phyloP scores from a whole-genome alignment of 345 rosid species.

The Hevea brasiliensis region DNA sequence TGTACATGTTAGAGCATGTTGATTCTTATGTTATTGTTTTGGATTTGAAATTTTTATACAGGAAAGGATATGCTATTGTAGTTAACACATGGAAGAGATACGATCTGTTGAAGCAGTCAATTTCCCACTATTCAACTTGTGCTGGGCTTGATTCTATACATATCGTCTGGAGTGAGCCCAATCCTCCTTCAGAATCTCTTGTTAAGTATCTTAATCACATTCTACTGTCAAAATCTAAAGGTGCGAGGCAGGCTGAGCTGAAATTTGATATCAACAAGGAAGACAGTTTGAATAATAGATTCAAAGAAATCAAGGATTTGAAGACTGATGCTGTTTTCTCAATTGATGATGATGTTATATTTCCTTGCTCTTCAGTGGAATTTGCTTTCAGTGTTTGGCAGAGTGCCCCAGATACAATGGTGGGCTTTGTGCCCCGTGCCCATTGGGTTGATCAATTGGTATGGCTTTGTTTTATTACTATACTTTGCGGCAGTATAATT shows the following conservation, averaged over 20 bases:
- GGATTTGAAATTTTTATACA: conserved; percentile 24
- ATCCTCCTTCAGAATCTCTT: conserved; percentile 81
- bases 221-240: conserved; percentile 45
- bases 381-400: conserved; percentile 91
- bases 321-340: conserved; percentile 83
- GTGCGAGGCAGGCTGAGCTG: conserved; percentile 52
- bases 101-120: conserved; percentile 79
- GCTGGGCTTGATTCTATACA: conserved; percentile 75
- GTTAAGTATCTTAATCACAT: conserved; percentile 43
- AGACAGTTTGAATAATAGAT: conserved; percentile 94
- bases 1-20: neutral
- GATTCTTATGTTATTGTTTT: neutral
- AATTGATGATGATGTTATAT: conserved; percentile 85
- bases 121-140: conserved; percentile 77
- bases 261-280: conserved; percentile 70
- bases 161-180: conserved; percentile 97
- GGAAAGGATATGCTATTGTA: conserved; percentile 77
- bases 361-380: conserved; percentile 80
- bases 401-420: conserved; percentile 86
- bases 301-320: conserved; percentile 79
- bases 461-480: conserved; percentile 20
- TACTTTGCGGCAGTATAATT: neutral
- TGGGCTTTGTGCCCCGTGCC: conserved; percentile 89
- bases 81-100: conserved; percentile 98
- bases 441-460: conserved; percentile 71